phyloP scores from a whole-genome alignment of 495 filamentous ascomycete genomes.

The Aspergillus indologenus region DNA sequence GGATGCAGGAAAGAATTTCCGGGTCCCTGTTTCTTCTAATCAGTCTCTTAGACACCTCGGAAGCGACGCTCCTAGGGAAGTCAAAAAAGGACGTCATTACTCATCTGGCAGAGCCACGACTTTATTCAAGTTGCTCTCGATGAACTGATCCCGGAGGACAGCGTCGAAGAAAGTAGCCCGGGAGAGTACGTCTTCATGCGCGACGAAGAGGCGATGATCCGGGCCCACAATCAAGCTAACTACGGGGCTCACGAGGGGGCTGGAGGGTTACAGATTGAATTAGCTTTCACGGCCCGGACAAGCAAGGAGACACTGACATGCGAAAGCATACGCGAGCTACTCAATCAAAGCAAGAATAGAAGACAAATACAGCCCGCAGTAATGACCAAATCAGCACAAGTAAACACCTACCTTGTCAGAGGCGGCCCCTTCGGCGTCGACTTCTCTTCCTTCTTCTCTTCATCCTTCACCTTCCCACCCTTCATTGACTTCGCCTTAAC shows the following conservation, averaged over 20 bases:
- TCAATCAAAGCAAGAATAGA: not conserved
- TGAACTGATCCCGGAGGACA: constrained; percentile 55
- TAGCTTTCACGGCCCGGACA: not conserved
- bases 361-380: too few species aligned
- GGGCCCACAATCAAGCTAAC: constrained; percentile 76
- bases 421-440: constrained; percentile 64
- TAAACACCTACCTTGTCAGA: constrained; percentile 41
- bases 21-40: constrained; percentile 44
- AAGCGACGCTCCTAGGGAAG: constrained; percentile 8
- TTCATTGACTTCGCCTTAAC: constrained; percentile 62
- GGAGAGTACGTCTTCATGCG: constrained; percentile 64
- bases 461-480: constrained; percentile 63
- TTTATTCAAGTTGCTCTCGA: constrained; percentile 52
- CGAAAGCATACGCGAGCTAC: not conserved
- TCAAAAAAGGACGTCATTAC: constrained; percentile 20
- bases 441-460: constrained; percentile 69
- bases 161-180: constrained; percentile 58
- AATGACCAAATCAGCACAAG: too few species aligned
- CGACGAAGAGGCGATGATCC: constrained; percentile 75
- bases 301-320: too few species aligned
- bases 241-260: constrained; percentile 70
- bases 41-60: not conserved
- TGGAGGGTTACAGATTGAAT: constrained; percentile 23
- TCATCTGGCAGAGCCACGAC: constrained; percentile 61
- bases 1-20: constrained; percentile 62